phyloP scores from a whole-genome alignment of 257 asterid species.

The Lycium ferocissimum region DNA sequence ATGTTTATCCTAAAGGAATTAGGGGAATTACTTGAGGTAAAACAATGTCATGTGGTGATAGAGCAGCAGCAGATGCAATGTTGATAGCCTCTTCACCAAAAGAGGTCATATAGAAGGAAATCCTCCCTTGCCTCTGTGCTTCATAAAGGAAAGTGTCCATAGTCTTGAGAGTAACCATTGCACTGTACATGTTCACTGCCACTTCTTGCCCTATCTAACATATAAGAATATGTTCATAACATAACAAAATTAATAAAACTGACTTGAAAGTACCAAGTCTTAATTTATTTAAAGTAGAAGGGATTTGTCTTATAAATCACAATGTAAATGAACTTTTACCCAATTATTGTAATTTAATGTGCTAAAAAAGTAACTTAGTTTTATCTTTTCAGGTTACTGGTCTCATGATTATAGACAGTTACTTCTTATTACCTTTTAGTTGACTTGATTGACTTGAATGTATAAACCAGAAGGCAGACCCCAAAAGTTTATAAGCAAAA shows the following conservation, averaged over 20 bases:
- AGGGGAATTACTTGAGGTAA: slow-evolving; percentile 47
- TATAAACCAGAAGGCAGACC: too few relatives aligned
- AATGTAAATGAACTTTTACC: background rate
- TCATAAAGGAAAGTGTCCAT: slow-evolving; percentile 81
- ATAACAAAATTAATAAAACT: too few relatives aligned
- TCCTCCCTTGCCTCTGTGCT: slow-evolving; percentile 90
- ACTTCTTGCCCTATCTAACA: slow-evolving; percentile 63
- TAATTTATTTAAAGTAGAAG: background rate
- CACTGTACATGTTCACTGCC: slow-evolving; percentile 69
- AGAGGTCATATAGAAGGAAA: slow-evolving; percentile 80
- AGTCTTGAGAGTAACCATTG: slow-evolving; percentile 75
- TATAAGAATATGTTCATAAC: too few relatives aligned
- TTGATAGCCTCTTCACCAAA: slow-evolving; percentile 87
- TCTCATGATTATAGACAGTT: too few relatives aligned
- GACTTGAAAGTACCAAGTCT: too few relatives aligned
- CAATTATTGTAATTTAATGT: background rate
- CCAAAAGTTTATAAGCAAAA: too few relatives aligned
- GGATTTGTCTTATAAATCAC: background rate
- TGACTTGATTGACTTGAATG: too few relatives aligned
- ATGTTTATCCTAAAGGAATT: too few relatives aligned
- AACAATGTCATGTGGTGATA: slow-evolving; percentile 57
- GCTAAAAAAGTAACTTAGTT: background rate
- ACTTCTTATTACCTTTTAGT: background rate
- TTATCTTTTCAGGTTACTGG: background rate
- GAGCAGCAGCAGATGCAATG: slow-evolving; percentile 93